Evolutionary conservation across 768 basidiomycete species (phyloP), one percentile per base, ranked within the genome.

Genomic region (Dentipellis fragilis): DNA sequence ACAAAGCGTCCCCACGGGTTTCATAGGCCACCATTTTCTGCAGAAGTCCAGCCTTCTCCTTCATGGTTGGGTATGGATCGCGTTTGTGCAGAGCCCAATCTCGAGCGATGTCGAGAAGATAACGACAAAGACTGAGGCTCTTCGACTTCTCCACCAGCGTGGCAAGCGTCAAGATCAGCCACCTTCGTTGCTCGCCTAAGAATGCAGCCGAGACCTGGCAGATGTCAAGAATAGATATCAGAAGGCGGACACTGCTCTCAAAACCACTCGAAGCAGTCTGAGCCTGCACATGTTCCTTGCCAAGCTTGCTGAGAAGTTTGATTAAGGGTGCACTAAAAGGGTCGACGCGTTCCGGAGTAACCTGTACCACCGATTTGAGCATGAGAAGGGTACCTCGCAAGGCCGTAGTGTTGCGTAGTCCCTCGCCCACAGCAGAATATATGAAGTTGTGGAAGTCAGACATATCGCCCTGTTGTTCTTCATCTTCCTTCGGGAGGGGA

Each of bases 121-220:
- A 91, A 12, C 80, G 83, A 66, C 92, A 94, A 2, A 99, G 78
- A 12, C 78, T 68, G 3, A 75, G 62, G 62, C 84, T 93, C 65
- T 88, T 86, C 9, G 93, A 94, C 70, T 95, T 93, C 64, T 96
- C 94, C 45, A 92, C 84, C 39, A 98, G 76, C 22, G 84, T 82
- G 16, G 84, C 80, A 58, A 97, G 79, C 11, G 83, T 83, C 57
- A 79, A 84, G 51, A 95, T 72, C 46, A 97, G 77, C 70, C 82
- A 83, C 55, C 87, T 80, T 29, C 96, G 81, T 59, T 93, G 89
- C 51, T 99, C 96, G 10, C 84, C 87, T 21, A 97, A 81, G 61
- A 83, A 82, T 6, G 81, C 79, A n/a, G 95, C 79, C 4, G 90
- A 81, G 35, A 79, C 72, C 55, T 91, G 85, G 60, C 88, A 88